Evolutionary conservation across 2,329 filamentous ascomycete genomes (phyloP).

Genomic region (Colletotrichum acutatum): DNA sequence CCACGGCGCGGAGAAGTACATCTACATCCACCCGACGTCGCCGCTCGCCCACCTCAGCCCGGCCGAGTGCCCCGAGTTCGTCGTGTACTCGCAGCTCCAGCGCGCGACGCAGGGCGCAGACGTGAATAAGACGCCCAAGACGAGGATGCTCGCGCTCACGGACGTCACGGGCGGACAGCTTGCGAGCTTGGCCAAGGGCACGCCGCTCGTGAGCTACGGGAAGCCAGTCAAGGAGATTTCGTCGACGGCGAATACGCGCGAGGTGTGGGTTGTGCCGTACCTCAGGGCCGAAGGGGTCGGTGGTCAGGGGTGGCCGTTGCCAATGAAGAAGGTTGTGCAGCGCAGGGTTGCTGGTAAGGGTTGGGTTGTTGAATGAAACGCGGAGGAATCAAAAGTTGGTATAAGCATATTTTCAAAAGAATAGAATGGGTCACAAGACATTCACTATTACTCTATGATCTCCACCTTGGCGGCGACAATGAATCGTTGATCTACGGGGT

Average conservation of each 20-base stretch:
- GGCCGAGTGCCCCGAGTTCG: slow-evolving; percentile 84
- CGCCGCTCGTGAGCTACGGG: slow-evolving; percentile 83
- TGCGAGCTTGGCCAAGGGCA: slow-evolving; percentile 82
- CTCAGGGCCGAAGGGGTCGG: slow-evolving; percentile 75
- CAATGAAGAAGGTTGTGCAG: slow-evolving; percentile 86
- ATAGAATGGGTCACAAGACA: not conserved
- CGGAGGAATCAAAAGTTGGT: not conserved
- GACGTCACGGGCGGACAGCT: slow-evolving; percentile 81
- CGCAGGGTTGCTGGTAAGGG: slow-evolving; percentile 76
- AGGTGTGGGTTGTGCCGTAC: slow-evolving; percentile 86
- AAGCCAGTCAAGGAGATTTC: slow-evolving; percentile 90
- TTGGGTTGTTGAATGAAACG: slow-evolving; percentile 73
- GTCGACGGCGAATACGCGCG: slow-evolving; percentile 61
- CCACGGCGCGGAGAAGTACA: slow-evolving; percentile 68
- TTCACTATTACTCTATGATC: not conserved
- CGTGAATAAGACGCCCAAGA: slow-evolving; percentile 71
- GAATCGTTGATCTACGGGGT: not conserved
- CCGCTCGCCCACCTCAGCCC: slow-evolving; percentile 76
- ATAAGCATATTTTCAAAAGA: not conserved
- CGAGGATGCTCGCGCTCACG: slow-evolving; percentile 89
- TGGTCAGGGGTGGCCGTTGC: slow-evolving; percentile 84
- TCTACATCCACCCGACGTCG: slow-evolving; percentile 90
- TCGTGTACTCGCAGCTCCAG: slow-evolving; percentile 90
- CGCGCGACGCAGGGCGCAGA: slow-evolving; percentile 66
- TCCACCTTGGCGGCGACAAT: not conserved